Base-by-base conservation (phyloP, 345 rosid genomes). In the Sonneratia caseolaris region DNA sequence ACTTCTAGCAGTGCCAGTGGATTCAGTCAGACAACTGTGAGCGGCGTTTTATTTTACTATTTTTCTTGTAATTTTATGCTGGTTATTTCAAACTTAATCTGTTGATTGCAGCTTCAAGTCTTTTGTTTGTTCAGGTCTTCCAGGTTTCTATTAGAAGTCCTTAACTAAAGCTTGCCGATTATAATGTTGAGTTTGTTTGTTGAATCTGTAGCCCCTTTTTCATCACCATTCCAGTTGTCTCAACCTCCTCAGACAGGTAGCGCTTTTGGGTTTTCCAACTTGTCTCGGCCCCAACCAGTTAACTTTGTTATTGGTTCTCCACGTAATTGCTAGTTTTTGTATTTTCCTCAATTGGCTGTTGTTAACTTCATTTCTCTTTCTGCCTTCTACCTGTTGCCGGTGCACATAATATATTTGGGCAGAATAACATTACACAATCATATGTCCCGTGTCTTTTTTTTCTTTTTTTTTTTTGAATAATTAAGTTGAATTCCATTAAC, bases 281-380 rank as follows among this genome's bases (percentile, higher is more conserved):
- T 74, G 19, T 84, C 88, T 74, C 92, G 79, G 81, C 65, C 84
- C 5, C 93, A 82, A 78, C 21, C 81, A 81, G 95, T 93, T 91
- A 75, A 53, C 13, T 69, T 59, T 45, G 66, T 64, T 42, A 43
- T 67, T 61, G 21, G 55, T 37, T 64, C 18, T 21, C 43, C 22
- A 64, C 24, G 47, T 45, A n/a, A 69, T 49, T 21, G 13, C 32
- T 4, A 68, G 56, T 62, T 1, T 55, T 32, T 47, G 19, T 66
- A 35, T 37, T 43, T 53, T 71, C 35, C 24, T 53, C 59, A 66
- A 16, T 68, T 69, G 78, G 15, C 68, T 27, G 37, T 66, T 55
- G 10, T 66, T 35, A 27, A 55, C 37, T 57, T 55, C 43, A 7
- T 72, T 42, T 78, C 72, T 78, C 73, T 75, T 68, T 55, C 56